Evolutionary conservation across 768 basidiomycete genomes (phyloP).

Genomic region (Lactarius vividus): DNA sequence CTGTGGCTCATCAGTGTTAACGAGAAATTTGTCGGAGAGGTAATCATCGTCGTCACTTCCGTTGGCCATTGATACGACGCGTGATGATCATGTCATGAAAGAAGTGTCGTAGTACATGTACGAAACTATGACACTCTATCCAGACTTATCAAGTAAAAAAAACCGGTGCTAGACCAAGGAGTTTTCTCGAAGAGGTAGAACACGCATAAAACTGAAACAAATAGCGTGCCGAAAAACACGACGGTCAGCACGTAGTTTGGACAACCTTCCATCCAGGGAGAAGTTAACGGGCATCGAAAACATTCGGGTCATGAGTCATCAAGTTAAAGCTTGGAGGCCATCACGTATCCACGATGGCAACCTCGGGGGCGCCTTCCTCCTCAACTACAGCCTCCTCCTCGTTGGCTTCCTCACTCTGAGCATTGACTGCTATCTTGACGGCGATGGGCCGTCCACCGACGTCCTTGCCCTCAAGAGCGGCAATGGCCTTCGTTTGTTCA

Average conservation of each 20-base stretch:
- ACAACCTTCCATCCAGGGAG: slow-evolving; percentile 25
- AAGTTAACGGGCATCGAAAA: slow-evolving; percentile 23
- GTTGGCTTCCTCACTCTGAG: slow-evolving; percentile 48
- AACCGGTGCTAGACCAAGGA: slow-evolving; percentile 21
- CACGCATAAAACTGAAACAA: slow-evolving; percentile 24
- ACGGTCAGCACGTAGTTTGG: slow-evolving; percentile 25
- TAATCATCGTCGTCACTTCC: slow-evolving; percentile 72
- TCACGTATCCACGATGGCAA: slow-evolving; percentile 25
- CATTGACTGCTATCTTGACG: slow-evolving; percentile 95
- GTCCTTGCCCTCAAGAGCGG: slow-evolving; percentile 82
- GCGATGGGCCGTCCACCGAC: slow-evolving; percentile 82
- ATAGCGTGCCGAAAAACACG: slow-evolving; percentile 25
- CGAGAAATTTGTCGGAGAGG: slow-evolving; percentile 82
- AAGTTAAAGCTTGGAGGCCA: slow-evolving; percentile 6
- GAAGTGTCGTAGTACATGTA: slow-evolving; percentile 21
- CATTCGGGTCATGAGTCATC: slow-evolving; percentile 25
- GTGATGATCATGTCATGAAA: slow-evolving; percentile 22
- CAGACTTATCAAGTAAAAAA: slow-evolving; percentile 14
- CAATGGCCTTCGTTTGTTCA: slow-evolving; percentile 90
- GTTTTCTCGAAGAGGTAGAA: slow-evolving; percentile 21
- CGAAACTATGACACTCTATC: slow-evolving; percentile 17
- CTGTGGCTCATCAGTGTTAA: slow-evolving; percentile 37
- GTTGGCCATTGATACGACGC: slow-evolving; percentile 50
- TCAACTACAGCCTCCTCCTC: slow-evolving; percentile 28
- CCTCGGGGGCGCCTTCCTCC: slow-evolving; percentile 24